phyloP scores from a whole-genome alignment of 1,284 basidiomycete species.

The Anthracocystis panici-leucophaei region DNA sequence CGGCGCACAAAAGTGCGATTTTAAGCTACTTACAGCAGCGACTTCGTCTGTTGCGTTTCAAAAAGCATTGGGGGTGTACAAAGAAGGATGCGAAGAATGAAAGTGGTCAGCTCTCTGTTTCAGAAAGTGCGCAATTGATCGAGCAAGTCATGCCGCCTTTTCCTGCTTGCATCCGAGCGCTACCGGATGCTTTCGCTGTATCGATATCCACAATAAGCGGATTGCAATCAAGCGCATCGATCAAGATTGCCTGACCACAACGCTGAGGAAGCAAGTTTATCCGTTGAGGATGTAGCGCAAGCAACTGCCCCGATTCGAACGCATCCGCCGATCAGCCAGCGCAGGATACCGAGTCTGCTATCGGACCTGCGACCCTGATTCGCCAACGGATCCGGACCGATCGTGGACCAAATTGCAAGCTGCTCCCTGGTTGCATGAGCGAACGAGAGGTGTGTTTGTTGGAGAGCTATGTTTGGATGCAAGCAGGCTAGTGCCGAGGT shows the following conservation, averaged over 20 bases:
- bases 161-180: background rate
- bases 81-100: background rate
- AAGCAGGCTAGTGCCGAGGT: background rate
- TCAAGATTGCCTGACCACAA: background rate
- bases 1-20: background rate
- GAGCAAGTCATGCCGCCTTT: background rate
- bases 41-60: constrained; percentile 62
- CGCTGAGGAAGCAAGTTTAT: background rate
- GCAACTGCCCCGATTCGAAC: background rate
- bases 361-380: background rate
- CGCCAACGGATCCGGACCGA: background rate
- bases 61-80: background rate
- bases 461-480: background rate
- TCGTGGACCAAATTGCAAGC: constrained; percentile 2
- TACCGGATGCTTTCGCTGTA: background rate
- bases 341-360: too few species aligned
- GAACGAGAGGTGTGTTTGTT: background rate
- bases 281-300: background rate
- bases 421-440: background rate
- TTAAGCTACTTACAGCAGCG: constrained; percentile 63
- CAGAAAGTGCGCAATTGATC: background rate
- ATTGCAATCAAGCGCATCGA: background rate
- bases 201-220: background rate
- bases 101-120: constrained; percentile 15
- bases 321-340: background rate